Conservation (phyloP, 73 alveolate species). For the Tetrahymena malaccensis region DNA sequence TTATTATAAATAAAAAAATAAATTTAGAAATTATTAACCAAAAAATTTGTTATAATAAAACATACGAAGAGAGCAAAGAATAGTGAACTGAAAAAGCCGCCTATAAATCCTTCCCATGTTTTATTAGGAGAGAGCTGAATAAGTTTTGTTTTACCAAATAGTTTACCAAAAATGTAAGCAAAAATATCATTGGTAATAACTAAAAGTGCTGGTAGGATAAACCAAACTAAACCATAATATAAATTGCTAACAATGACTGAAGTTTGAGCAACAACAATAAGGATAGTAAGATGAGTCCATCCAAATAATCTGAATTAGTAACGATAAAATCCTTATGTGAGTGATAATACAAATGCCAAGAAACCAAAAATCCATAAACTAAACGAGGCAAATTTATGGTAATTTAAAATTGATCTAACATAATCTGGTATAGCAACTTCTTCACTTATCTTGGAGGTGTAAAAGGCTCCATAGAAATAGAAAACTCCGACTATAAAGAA, state of each 20-base stretch:
- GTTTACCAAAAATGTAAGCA: conserved; percentile 87
- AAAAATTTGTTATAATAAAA: neutral
- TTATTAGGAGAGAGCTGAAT: conserved; percentile 92
- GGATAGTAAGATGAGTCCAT: conserved; percentile 40
- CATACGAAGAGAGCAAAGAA: conserved; percentile 16
- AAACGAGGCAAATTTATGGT: conserved; percentile 78
- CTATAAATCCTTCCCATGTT: conserved; percentile 98
- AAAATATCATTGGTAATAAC: conserved; percentile 84
- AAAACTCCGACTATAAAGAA: conserved; percentile 58
- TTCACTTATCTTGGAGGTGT: conserved; percentile 5
- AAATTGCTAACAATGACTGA: conserved; percentile 74
- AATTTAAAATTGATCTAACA: conserved; percentile 41
- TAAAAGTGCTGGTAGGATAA: conserved; percentile 78
- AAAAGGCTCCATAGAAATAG: conserved; percentile 44
- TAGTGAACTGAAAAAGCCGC: conserved; percentile 46
- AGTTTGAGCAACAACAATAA: conserved; percentile 63
- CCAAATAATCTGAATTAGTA: conserved; percentile 53
- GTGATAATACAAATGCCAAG: conserved; percentile 62
- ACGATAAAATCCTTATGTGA: conserved; percentile 43
- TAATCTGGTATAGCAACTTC: neutral
- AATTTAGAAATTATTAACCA: conserved; percentile 68
- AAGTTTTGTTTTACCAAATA: conserved; percentile 85
- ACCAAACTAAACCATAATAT: conserved; percentile 94
- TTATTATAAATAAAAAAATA: conserved; percentile 39
- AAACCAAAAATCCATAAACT: conserved; percentile 71